Percentiles rank a stretch among this genome's conserved stretches.
Evolutionary conservation across 129 eudicot species (phyloP).

Genomic region (Scalesia atractyloides): DNA sequence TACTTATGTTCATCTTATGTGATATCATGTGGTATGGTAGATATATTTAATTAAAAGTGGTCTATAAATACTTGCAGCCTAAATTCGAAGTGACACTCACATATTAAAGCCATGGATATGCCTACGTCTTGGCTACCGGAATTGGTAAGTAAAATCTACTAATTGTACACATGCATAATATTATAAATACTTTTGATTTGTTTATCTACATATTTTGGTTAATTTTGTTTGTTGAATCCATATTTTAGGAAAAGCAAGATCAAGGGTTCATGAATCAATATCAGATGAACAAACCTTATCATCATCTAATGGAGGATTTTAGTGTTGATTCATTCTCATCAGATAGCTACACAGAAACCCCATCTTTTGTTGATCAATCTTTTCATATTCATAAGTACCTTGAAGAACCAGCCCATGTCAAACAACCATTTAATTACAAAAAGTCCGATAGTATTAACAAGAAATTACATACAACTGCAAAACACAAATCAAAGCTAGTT

Average conservation of each 20-base stretch:
- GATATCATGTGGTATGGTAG: background rate
- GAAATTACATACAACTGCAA: conserved; percentile 16
- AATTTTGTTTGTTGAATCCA: conserved; percentile 22
- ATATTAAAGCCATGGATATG: conserved; percentile 27
- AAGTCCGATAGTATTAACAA: conserved; percentile 22
- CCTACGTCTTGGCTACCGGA: conserved; percentile 36
- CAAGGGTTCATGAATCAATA: conserved; percentile 39
- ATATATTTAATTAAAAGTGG: conserved; percentile 3
- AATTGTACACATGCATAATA: no score
- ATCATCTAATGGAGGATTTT: conserved; percentile 36
- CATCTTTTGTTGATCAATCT: conserved; percentile 36
- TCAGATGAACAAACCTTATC: conserved; percentile 40
- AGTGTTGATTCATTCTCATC: conserved; percentile 42
- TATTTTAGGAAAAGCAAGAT: conserved; percentile 37
- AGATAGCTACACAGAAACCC: conserved; percentile 41
- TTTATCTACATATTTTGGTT: background rate
- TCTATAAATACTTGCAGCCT: conserved; percentile 21
- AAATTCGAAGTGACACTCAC: background rate
- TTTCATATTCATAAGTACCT: conserved; percentile 28
- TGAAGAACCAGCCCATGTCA: conserved; percentile 22
- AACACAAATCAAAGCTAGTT: conserved; percentile 19
- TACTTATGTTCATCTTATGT: conserved; percentile 14
- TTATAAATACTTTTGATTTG: background rate
- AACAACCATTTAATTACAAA: conserved; percentile 19
- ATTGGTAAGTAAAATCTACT: conserved; percentile 17